A percentile compares a stretch with the other conserved stretches of the same genome.
Conservation (phyloP, 352 stramenopile species). For the Phytophthora kernoviae region DNA sequence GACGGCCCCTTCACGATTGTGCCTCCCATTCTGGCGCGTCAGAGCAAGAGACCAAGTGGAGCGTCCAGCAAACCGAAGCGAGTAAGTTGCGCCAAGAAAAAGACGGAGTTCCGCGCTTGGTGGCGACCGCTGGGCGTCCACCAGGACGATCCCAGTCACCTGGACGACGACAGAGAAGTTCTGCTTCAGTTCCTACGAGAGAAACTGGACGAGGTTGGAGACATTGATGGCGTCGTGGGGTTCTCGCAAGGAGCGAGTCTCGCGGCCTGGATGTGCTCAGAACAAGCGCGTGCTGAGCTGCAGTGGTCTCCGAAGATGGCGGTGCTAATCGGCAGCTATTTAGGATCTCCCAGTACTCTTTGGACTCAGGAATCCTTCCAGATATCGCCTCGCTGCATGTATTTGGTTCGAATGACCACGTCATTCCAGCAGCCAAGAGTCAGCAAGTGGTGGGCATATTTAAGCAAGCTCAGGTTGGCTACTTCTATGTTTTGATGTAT, state of each 20-base stretch:
- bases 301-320: constrained; percentile 73
- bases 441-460: constrained; percentile 75
- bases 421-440: constrained; percentile 75
- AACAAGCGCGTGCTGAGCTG: constrained; percentile 62
- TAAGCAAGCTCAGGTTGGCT: constrained; percentile 49
- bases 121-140: constrained; percentile 65
- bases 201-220: constrained; percentile 59
- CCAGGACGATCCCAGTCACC: constrained; percentile 45
- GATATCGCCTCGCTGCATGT: constrained; percentile 73
- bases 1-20: constrained; percentile 77
- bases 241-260: constrained; percentile 86
- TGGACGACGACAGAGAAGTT: constrained; percentile 58
- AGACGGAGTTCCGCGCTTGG: constrained; percentile 75
- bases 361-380: constrained; percentile 54
- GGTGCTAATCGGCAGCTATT: constrained; percentile 79
- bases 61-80: constrained; percentile 27
- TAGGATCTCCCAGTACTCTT: constrained; percentile 61
- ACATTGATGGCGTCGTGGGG: constrained; percentile 79
- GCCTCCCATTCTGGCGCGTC: constrained; percentile 65
- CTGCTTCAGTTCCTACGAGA: constrained; percentile 62
- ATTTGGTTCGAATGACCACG: constrained; percentile 82
- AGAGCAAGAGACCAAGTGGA: constrained; percentile 30
- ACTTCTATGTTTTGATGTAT: neutral
- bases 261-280: constrained; percentile 80
- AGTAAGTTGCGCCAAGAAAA: constrained; percentile 56